Evolutionary conservation across 2,329 filamentous ascomycete species (phyloP).

Genomic region (Venturiaceae sp.): DNA sequence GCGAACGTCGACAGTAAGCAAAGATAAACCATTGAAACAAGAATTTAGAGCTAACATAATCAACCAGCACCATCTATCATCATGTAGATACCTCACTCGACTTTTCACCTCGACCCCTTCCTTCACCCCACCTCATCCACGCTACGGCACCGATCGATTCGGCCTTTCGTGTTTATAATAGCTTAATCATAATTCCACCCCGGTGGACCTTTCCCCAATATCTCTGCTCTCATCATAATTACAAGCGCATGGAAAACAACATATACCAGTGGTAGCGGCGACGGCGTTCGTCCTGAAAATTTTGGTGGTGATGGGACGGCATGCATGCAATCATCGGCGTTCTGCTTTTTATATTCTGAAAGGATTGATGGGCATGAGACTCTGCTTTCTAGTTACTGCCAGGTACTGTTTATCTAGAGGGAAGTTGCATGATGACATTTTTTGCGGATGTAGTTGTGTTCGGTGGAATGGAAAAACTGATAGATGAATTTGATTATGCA

Average conservation of each 20-base stretch:
- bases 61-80: conserved; percentile 33
- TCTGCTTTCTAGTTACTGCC: neutral
- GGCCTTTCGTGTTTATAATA: neutral
- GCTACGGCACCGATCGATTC: neutral
- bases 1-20: conserved; percentile 67
- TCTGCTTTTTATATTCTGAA: neutral
- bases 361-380: neutral
- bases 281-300: neutral
- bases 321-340: neutral
- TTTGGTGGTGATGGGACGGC: neutral
- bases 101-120: neutral
- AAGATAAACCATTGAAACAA: neutral
- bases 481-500: neutral
- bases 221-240: neutral
- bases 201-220: neutral
- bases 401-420: neutral
- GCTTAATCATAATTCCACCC: neutral
- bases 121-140: neutral
- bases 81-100: conserved; percentile 30
- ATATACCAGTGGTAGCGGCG: neutral
- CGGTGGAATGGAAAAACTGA: neutral
- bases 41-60: conserved; percentile 10
- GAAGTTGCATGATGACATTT: too few relatives aligned
- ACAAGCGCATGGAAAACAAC: neutral
- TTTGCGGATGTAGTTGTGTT: neutral